Percentiles rank a stretch among this genome's conserved stretches.
phyloP scores from a whole-genome alignment of 2,329 filamentous ascomycete species.

The Cercospora sp. region DNA sequence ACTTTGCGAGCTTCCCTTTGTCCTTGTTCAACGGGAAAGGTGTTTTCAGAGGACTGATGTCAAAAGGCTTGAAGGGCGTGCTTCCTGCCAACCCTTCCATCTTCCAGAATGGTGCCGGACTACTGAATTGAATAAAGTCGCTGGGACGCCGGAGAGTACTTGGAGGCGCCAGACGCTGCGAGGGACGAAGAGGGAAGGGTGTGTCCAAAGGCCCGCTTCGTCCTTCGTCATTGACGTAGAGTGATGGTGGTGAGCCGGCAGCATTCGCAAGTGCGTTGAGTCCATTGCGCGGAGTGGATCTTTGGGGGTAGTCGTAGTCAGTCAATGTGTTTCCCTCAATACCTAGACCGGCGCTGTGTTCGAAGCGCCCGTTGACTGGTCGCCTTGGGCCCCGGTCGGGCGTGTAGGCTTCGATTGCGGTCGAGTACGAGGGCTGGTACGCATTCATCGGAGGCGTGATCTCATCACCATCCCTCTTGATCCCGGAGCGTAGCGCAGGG shows the following conservation, averaged over 20 bases:
- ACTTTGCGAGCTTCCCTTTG: slow-evolving; percentile 28
- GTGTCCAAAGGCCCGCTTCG: slow-evolving; percentile 41
- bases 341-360: slow-evolving; percentile 34
- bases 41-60: slow-evolving; percentile 43
- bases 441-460: slow-evolving; percentile 48
- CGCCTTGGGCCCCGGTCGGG: slow-evolving; percentile 55
- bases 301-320: slow-evolving; percentile 35
- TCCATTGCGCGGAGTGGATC: slow-evolving; percentile 40
- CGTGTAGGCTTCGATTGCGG: slow-evolving; percentile 55
- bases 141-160: slow-evolving; percentile 79
- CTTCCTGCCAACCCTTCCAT: slow-evolving; percentile 77
- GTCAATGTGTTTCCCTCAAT: slow-evolving; percentile 35
- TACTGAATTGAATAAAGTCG: slow-evolving; percentile 82
- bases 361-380: slow-evolving; percentile 28
- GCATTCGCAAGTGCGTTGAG: slow-evolving; percentile 41
- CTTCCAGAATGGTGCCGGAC: slow-evolving; percentile 85
- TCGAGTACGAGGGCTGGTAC: slow-evolving; percentile 47
- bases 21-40: slow-evolving; percentile 40
- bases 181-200: slow-evolving; percentile 42
- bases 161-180: slow-evolving; percentile 71
- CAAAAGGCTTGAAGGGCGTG: slow-evolving; percentile 55
- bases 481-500: slow-evolving; percentile 57
- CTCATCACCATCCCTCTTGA: slow-evolving; percentile 41
- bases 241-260: slow-evolving; percentile 41
- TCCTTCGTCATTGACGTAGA: slow-evolving; percentile 42